These are phyloP conservation scores for Hortiboletus rubellus DNA, from an alignment of 1,284 basidiomycete genomes.

Conservation along the genomic window DNA sequence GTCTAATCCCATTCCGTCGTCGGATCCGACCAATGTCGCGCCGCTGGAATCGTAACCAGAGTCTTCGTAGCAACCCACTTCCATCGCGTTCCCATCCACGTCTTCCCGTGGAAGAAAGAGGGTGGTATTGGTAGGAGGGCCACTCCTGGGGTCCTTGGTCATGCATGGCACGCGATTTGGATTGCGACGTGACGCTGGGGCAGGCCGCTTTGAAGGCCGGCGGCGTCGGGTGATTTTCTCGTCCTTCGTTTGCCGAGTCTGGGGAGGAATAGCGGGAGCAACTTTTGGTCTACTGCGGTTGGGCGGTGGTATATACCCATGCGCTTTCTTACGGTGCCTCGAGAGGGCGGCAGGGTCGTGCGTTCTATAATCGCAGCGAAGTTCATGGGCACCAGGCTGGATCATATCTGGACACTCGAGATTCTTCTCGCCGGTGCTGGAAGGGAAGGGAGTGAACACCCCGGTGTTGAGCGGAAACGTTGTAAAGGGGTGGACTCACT, in stretches of 20 bases:
- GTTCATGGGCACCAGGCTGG: not conserved
- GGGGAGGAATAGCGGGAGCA: not conserved
- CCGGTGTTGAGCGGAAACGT: not conserved
- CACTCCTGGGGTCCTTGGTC: not conserved
- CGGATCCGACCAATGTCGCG: not conserved
- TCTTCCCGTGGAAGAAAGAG: not conserved
- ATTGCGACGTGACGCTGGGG: not conserved
- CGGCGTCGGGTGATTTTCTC: not conserved
- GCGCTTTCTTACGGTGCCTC: slow-evolving; percentile 28
- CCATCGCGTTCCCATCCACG: not conserved
- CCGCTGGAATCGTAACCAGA: not conserved
- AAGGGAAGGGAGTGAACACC: not conserved
- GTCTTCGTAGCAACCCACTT: not conserved
- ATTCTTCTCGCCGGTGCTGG: slow-evolving; percentile 28
- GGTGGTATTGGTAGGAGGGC: too few species aligned
- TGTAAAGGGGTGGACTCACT: slow-evolving; percentile 14
- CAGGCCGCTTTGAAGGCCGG: not conserved
- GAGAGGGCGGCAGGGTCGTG: slow-evolving; percentile 32
- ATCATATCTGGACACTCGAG: slow-evolving; percentile 25
- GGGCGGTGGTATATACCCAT: slow-evolving; percentile 22
- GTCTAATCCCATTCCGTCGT: slow-evolving; percentile 1
- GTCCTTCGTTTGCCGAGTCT: not conserved
- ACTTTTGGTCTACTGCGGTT: slow-evolving; percentile 8
- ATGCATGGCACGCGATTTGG: not conserved
- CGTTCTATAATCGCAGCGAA: slow-evolving; percentile 23